These are phyloP conservation scores for Letharia columbiana DNA, from an alignment of 495 filamentous ascomycete genomes.

Conservation along the genomic window DNA sequence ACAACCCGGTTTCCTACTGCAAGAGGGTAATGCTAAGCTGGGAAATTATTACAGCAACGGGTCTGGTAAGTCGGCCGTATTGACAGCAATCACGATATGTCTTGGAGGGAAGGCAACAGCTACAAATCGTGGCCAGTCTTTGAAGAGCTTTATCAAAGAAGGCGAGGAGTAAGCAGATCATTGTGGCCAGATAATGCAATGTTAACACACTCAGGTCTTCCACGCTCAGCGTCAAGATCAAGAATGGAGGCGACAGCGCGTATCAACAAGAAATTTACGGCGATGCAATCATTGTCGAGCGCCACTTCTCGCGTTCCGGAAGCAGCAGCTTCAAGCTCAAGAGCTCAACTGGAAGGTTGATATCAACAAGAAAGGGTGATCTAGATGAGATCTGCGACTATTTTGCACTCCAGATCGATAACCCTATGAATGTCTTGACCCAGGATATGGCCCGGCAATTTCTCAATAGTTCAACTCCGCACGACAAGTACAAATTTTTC, in stretches of 20 bases:
- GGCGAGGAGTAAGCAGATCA: slow-evolving; percentile 55
- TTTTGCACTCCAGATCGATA: slow-evolving; percentile 89
- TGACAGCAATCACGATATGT: slow-evolving; percentile 92
- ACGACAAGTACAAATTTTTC: slow-evolving; percentile 93
- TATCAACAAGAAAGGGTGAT: slow-evolving; percentile 77
- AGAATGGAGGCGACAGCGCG: slow-evolving; percentile 77
- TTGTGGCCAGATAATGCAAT: slow-evolving; percentile 26
- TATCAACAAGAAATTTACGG: slow-evolving; percentile 80
- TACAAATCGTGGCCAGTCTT: slow-evolving; percentile 87
- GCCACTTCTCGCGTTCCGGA: slow-evolving; percentile 72
- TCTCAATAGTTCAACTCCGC: slow-evolving; percentile 69
- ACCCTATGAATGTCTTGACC: slow-evolving; percentile 94
- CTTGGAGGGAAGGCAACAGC: slow-evolving; percentile 88
- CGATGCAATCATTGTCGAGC: slow-evolving; percentile 79
- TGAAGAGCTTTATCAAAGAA: slow-evolving; percentile 90
- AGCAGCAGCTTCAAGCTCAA: slow-evolving; percentile 83
- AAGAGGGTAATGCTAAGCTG: background rate
- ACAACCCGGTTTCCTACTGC: background rate
- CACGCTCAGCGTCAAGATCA: slow-evolving; percentile 68
- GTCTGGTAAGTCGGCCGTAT: slow-evolving; percentile 94
- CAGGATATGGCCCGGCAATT: slow-evolving; percentile 95
- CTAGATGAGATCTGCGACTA: slow-evolving; percentile 92
- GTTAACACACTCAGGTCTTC: slow-evolving; percentile 18
- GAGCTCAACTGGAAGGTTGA: slow-evolving; percentile 53
- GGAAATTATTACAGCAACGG: slow-evolving; percentile 49